Evolutionary conservation across 2,329 filamentous ascomycete genomes (phyloP).

Genomic region (Aureobasidium musti): DNA sequence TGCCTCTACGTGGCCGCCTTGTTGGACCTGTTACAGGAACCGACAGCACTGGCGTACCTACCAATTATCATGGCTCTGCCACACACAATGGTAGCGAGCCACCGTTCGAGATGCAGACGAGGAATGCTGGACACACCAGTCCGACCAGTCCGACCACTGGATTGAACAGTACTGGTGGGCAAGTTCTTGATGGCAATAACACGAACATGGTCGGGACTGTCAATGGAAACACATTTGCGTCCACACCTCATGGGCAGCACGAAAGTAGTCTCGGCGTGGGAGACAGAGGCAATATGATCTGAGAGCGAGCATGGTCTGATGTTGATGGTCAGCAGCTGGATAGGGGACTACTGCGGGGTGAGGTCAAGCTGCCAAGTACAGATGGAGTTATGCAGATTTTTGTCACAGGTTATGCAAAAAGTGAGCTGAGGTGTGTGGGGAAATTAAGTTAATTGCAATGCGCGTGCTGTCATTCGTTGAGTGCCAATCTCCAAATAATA

Average conservation of each 20-base stretch:
- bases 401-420: slow-evolving; percentile 6
- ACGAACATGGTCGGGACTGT: neutral
- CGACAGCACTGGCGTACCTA: slow-evolving; percentile 5
- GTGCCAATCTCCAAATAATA: neutral
- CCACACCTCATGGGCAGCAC: neutral
- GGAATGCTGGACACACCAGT: neutral
- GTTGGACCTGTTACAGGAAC: neutral
- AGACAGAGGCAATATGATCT: slow-evolving; percentile 13
- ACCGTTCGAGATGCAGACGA: slow-evolving; percentile 15
- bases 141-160: neutral
- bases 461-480: slow-evolving; percentile 19
- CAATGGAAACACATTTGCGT: neutral
- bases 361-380: neutral
- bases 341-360: neutral
- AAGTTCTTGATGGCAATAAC: neutral
- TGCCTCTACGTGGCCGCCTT: slow-evolving; percentile 11
- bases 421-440: slow-evolving; percentile 4
- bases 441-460: slow-evolving; percentile 11
- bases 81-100: neutral
- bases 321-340: neutral
- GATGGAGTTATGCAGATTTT: neutral
- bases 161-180: neutral
- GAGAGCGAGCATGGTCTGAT: neutral
- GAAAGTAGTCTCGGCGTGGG: neutral
- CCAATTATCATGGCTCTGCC: neutral